Evolutionary conservation across 768 basidiomycete species (phyloP).

Genomic region (Crassisporium funariophilum): DNA sequence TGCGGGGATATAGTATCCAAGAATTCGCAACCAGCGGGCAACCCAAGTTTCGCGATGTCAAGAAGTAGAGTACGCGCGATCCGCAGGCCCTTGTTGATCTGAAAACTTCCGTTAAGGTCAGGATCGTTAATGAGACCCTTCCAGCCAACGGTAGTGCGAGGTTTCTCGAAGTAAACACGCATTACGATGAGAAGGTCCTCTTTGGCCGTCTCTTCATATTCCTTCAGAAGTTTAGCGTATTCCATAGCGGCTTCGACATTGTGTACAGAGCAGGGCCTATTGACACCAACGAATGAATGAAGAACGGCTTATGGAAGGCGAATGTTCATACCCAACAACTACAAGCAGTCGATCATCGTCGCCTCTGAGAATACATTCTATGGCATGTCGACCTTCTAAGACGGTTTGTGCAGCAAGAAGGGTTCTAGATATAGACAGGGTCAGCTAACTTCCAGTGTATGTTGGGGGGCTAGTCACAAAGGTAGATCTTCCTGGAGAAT

Average conservation of each 20-base stretch:
- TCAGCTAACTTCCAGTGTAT: background rate
- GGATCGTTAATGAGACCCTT: conserved; percentile 99
- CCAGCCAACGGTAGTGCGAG: conserved; percentile 96
- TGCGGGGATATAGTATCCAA: conserved; percentile 70
- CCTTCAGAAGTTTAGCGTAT: conserved; percentile 79
- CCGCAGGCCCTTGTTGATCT: conserved; percentile 95
- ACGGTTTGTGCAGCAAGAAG: conserved; percentile 86
- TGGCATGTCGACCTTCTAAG: conserved; percentile 76
- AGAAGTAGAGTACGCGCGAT: conserved; percentile 85
- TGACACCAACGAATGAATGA: background rate
- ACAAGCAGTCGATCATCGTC: conserved; percentile 93
- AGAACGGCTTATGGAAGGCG: background rate
- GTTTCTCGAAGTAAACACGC: conserved; percentile 99
- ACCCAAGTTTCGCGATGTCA: conserved; percentile 85
- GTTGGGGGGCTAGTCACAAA: conserved; percentile 51
- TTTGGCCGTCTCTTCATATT: conserved; percentile 77
- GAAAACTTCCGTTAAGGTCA: conserved; percentile 89
- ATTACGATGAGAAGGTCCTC: conserved; percentile 94
- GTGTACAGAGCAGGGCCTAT: conserved; percentile 93
- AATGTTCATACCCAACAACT: conserved; percentile 72
- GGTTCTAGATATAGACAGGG: conserved; percentile 46
- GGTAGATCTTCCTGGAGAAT: conserved; percentile 95
- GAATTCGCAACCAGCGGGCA: conserved; percentile 97
- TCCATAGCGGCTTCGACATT: conserved; percentile 83
- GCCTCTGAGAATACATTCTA: conserved; percentile 80